phyloP scores from a whole-genome alignment of 1,284 basidiomycete species.

The Meripilus lineatus region DNA sequence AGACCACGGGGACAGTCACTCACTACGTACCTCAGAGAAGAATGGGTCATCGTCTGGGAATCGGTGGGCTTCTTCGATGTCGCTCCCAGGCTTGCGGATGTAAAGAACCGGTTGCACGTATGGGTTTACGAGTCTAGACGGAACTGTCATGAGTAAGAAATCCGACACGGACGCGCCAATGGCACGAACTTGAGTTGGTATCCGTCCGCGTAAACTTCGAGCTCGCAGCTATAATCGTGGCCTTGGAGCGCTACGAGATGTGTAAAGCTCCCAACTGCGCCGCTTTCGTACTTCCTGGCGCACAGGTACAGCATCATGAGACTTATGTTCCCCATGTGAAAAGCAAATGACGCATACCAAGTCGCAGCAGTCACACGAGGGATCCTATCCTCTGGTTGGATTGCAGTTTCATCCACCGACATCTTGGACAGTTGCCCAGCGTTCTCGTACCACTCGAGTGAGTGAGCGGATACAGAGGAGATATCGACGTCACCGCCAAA shows the following conservation, averaged over 20 bases:
- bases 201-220: slow-evolving; percentile 90
- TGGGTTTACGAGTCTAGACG: slow-evolving; percentile 76
- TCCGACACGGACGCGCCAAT: too few species aligned
- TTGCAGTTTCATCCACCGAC: slow-evolving; percentile 74
- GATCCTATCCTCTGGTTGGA: slow-evolving; percentile 75
- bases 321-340: background rate
- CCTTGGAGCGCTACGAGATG: slow-evolving; percentile 90
- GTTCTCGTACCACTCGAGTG: slow-evolving; percentile 87
- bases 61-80: slow-evolving; percentile 71
- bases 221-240: slow-evolving; percentile 86
- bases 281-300: slow-evolving; percentile 84
- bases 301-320: slow-evolving; percentile 1
- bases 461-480: slow-evolving; percentile 77
- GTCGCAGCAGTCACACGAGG: slow-evolving; percentile 77
- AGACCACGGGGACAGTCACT: background rate
- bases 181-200: slow-evolving; percentile 65
- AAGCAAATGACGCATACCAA: slow-evolving; percentile 42
- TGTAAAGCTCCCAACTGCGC: slow-evolving; percentile 86
- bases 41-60: slow-evolving; percentile 90
- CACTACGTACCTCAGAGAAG: slow-evolving; percentile 63
- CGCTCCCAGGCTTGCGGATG: slow-evolving; percentile 81
- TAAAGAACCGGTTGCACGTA: slow-evolving; percentile 81
- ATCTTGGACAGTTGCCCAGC: slow-evolving; percentile 85
- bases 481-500: slow-evolving; percentile 98
- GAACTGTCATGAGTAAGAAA: slow-evolving; percentile 4